Conservation (phyloP, 257 asterid genomes). For the Capsicum baccatum region DNA sequence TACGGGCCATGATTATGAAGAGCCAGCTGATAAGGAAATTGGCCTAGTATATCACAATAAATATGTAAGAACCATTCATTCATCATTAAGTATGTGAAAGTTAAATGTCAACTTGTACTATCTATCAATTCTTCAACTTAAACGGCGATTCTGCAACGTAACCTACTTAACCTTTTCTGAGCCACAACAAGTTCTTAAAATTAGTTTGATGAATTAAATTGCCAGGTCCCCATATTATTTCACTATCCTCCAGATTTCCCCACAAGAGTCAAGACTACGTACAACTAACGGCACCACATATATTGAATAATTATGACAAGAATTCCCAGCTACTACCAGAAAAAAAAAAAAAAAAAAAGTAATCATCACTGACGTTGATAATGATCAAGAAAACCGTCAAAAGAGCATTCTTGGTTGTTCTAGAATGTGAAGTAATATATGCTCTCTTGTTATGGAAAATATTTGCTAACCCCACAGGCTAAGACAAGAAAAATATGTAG, state of each 20-base stretch:
- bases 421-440: not conserved
- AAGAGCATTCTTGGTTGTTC: not conserved
- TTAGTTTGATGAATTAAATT: slow-evolving; percentile 12
- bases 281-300: slow-evolving; percentile 13
- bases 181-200: slow-evolving; percentile 7
- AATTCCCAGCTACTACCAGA: not conserved
- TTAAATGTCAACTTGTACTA: not conserved
- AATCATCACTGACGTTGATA: not conserved
- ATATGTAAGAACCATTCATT: not conserved
- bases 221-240: not conserved
- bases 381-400: not conserved
- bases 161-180: not conserved
- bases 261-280: slow-evolving; percentile 11
- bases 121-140: not conserved
- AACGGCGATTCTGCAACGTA: slow-evolving; percentile 5
- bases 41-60: not conserved
- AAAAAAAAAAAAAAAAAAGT: not conserved
- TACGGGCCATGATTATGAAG: slow-evolving; percentile 9
- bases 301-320: not conserved
- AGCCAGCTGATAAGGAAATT: not conserved
- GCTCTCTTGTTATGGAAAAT: not conserved
- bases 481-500: not conserved
- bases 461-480: not conserved
- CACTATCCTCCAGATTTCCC: slow-evolving; percentile 6
- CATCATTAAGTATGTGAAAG: slow-evolving; percentile 19